Evolutionary conservation across 768 basidiomycete genomes (phyloP).

Genomic region (Agrocybe praecox): DNA sequence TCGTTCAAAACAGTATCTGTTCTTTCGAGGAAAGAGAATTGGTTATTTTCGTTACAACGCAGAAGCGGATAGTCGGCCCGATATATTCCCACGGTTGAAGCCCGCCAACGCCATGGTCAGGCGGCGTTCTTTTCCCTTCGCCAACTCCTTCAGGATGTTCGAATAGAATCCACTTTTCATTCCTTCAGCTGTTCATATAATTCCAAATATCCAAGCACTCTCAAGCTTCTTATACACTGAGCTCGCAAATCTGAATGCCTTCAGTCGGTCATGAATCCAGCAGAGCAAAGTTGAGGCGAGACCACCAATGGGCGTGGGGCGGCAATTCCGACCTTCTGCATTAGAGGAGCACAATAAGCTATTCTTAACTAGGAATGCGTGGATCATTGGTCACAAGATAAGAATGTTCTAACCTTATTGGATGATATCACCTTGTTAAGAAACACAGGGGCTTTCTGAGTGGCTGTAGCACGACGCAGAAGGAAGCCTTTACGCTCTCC

Average conservation of each 20-base stretch:
- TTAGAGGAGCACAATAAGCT: not conserved
- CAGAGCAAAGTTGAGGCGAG: no score
- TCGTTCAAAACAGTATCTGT: no score
- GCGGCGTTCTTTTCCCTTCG: not conserved
- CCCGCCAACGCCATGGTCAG: not conserved
- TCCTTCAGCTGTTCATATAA: not conserved
- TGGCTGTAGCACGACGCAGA: not conserved
- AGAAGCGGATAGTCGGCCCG: not conserved
- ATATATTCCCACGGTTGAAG: not conserved
- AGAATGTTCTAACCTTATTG: not conserved
- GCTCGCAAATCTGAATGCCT: not conserved
- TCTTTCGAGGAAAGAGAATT: not conserved
- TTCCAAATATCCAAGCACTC: no score
- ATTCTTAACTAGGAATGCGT: not conserved
- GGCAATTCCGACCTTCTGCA: not conserved
- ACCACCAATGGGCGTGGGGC: no score
- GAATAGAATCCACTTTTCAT: not conserved
- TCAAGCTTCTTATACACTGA: not conserved
- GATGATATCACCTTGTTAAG: not conserved
- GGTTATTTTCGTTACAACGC: not conserved
- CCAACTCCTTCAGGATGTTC: not conserved
- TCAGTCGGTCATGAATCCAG: not conserved
- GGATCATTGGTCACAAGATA: conserved; percentile 1
- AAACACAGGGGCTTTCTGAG: no score
- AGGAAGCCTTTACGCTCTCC: not conserved